These are phyloP conservation scores for Cryptococcus amylolentus DNA, from an alignment of 1,284 basidiomycete species.

Conservation along the genomic window DNA sequence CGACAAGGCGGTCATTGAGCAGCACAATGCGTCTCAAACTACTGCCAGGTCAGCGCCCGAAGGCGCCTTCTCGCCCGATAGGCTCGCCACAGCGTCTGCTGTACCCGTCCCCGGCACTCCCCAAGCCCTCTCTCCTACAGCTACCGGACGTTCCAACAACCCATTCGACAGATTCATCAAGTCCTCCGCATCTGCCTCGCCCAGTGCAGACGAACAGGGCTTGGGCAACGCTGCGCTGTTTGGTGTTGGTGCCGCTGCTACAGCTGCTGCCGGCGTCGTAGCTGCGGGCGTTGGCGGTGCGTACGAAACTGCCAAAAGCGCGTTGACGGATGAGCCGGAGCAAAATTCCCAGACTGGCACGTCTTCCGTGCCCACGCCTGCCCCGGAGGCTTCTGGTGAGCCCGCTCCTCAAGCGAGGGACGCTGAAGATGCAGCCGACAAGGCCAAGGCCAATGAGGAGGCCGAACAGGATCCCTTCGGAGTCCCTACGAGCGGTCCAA, in stretches of 20 bases:
- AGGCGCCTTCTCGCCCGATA: constrained; percentile 16
- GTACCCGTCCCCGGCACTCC: constrained; percentile 69
- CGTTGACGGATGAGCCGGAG: constrained; percentile 19
- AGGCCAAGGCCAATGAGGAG: constrained; percentile 4
- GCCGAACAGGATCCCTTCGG: constrained; percentile 22
- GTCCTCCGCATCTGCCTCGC: constrained; percentile 3
- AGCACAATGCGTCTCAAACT: not conserved
- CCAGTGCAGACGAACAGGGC: constrained; percentile 17
- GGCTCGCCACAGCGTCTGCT: constrained; percentile 58
- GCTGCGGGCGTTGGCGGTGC: constrained; percentile 24
- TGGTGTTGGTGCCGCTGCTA: constrained; percentile 27
- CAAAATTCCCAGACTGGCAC: constrained; percentile 5
- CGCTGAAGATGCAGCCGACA: not conserved
- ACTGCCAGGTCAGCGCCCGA: constrained; percentile 1
- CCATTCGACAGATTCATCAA: constrained; percentile 80
- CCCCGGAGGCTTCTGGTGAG: not conserved
- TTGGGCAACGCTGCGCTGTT: constrained; percentile 27
- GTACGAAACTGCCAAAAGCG: constrained; percentile 27
- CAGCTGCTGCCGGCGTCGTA: constrained; percentile 20
- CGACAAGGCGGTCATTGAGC: constrained; percentile 50
- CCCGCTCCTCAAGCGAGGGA: not conserved
- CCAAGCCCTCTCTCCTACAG: constrained; percentile 51
- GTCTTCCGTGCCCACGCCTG: not conserved
- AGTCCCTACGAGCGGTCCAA: constrained; percentile 11
- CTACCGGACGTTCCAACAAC: constrained; percentile 62